Evolutionary conservation across 1,284 basidiomycete species (phyloP), one percentile per base, ranked within the genome.

Genomic region (Crocinoboletus sp.): DNA sequence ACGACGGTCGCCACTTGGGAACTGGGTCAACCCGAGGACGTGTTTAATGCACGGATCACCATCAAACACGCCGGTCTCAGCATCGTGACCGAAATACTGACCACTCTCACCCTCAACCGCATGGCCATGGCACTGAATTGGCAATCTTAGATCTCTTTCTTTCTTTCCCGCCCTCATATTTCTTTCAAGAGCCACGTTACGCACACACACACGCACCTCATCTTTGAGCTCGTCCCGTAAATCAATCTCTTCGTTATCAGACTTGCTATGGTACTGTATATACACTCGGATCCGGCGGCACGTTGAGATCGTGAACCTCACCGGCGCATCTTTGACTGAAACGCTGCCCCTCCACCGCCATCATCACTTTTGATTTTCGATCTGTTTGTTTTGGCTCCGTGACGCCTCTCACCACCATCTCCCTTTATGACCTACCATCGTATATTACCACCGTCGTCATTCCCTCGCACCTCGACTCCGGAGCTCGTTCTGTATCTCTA

Each of bases 61-160:
- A 68, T 87, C 55, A 74, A 69, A 48, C 69, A 72, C 7, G 61
- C 73, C 24, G 81, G 73, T 31, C 69, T 87, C 38, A 60, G 72
- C 22, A 60, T 83, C 44, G 70, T 84, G 46, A 87, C 84, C n/a
- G 84, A 87, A 62, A 76, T 87, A 51, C 59, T 86, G 52, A 82
- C 84, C 10, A 82, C 81, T 5, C 72, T 87, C 47, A 71, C 74
- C 34, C 69, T 87, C 40, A 84, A 84, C 57, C 76, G 81, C 32
- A 83, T 87, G 70, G 74, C 79, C 29, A 66, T 71, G 45, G 64
- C 68, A 19, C 58, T 82, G 30, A 69, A 69, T 41, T 86, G 84
- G 84, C 63, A 53, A 15, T 24, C 32, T 11, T 58, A 54, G 17
- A n/a, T 12, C 2, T 16, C 5, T 34, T 15, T 28, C 12, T 24